Conservation (phyloP, 257 asterid genomes). For the Solanum gracilifrons region DNA sequence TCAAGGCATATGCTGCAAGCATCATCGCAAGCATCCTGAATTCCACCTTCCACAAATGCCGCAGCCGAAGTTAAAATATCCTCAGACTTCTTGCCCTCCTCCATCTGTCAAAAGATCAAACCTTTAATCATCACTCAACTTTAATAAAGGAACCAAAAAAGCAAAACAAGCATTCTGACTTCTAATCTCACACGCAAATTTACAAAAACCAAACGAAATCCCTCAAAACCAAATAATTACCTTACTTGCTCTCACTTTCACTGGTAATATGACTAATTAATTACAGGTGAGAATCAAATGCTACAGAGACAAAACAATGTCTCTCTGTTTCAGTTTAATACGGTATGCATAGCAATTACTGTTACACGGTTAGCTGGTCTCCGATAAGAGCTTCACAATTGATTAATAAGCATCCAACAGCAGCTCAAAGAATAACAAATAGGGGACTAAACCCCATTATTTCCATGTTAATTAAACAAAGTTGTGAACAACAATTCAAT, state of each 20-base stretch:
- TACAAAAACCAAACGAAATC: neutral
- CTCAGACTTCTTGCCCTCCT: constrained; percentile 48
- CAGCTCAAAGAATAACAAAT: neutral
- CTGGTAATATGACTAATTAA: neutral
- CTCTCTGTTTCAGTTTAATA: neutral
- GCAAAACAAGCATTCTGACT: neutral
- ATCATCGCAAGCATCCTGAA: constrained; percentile 87
- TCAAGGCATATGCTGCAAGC: constrained; percentile 96
- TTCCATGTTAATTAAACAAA: neutral
- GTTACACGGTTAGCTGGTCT: neutral
- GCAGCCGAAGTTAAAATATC: constrained; percentile 76
- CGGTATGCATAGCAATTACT: neutral
- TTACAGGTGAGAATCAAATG: neutral
- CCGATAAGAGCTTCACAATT: neutral
- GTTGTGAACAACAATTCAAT: neutral
- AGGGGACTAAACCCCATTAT: neutral
- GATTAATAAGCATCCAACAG: neutral
- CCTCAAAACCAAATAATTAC: neutral
- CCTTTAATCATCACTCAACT: constrained; percentile 1
- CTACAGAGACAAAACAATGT: neutral
- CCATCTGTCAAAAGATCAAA: constrained; percentile 43
- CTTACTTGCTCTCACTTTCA: neutral
- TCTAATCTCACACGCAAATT: neutral
- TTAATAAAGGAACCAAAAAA: neutral
- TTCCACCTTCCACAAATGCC: constrained; percentile 89